These are phyloP conservation scores for Cytospora piceae DNA, from an alignment of 2,329 filamentous ascomycete genomes.

Conservation along the genomic window DNA sequence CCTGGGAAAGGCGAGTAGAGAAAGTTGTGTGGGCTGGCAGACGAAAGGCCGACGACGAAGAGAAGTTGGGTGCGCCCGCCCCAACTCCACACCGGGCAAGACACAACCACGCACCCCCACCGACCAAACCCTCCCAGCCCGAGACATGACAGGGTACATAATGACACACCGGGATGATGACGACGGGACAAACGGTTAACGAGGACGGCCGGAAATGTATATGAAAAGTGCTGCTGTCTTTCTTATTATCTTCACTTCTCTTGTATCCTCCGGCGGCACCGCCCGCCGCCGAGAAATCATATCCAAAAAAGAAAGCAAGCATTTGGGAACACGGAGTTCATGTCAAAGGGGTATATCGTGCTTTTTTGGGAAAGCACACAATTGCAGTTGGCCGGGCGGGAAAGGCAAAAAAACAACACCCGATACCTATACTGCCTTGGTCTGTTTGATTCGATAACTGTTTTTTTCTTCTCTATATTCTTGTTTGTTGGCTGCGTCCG, in stretches of 20 bases:
- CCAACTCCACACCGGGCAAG: too few relatives aligned
- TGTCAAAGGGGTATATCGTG: neutral
- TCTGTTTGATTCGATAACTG: neutral
- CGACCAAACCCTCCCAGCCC: too few relatives aligned
- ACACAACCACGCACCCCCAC: too few relatives aligned
- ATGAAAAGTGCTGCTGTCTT: neutral
- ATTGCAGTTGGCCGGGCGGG: neutral
- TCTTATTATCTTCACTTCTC: neutral
- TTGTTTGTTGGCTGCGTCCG: neutral
- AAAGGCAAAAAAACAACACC: too few relatives aligned
- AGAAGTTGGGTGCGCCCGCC: too few relatives aligned
- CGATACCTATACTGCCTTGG: neutral
- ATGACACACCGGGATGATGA: conserved; percentile 7
- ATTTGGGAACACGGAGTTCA: conserved; percentile 19
- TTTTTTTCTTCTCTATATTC: neutral
- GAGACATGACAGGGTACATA: conserved; percentile 4
- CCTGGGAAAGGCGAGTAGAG: too few relatives aligned
- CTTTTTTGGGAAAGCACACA: neutral
- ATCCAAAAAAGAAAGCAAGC: conserved; percentile 6
- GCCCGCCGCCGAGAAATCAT: neutral
- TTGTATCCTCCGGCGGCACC: neutral
- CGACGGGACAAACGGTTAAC: neutral
- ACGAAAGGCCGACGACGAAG: too few relatives aligned
- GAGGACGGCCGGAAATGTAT: neutral
- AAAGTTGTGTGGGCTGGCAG: too few relatives aligned